A percentile compares a stretch with the other conserved stretches of the same genome.
Evolutionary conservation across 805 yeast genomes (phyloP).

Genomic region (Barnettozyma wickerhamii): DNA sequence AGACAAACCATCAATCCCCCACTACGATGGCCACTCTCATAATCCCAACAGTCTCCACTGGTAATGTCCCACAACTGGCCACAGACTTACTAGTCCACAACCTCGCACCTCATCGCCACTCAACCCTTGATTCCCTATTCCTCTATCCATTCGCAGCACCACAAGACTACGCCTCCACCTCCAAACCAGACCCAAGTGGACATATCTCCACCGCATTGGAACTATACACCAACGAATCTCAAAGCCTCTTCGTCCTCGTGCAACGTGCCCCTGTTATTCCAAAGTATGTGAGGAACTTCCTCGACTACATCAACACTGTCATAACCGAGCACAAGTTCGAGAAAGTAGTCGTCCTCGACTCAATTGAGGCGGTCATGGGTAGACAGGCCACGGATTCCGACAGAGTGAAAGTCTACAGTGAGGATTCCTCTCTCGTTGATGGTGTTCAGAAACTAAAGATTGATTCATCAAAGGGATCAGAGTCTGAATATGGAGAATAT

Average conservation of each 20-base stretch:
- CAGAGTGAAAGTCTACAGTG: constrained; percentile 1
- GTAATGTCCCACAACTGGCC: constrained; percentile 85
- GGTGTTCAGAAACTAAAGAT: constrained; percentile 4
- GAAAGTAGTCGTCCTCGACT: constrained; percentile 56
- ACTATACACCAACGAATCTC: constrained; percentile 42
- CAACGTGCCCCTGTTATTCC: constrained; percentile 85
- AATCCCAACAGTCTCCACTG: constrained; percentile 79
- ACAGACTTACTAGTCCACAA: constrained; percentile 69
- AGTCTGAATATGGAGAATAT: neutral
- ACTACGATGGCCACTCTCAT: constrained; percentile 1
- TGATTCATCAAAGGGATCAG: neutral
- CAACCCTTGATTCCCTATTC: constrained; percentile 51
- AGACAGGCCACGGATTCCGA: constrained; percentile 8
- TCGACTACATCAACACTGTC: constrained; percentile 51
- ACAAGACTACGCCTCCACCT: constrained; percentile 40
- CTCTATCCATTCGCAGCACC: constrained; percentile 87
- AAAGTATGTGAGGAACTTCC: constrained; percentile 46
- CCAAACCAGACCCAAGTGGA: constrained; percentile 13
- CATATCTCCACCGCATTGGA: constrained; percentile 58
- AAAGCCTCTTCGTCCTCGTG: constrained; percentile 57
- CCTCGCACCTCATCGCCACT: constrained; percentile 48
- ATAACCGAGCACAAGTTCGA: constrained; percentile 35
- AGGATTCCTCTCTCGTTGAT: neutral
- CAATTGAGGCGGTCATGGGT: constrained; percentile 60
- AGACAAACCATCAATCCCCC: neutral